Conservation (phyloP, 1,284 basidiomycete genomes). For the Ganoderma leucocontextum region DNA sequence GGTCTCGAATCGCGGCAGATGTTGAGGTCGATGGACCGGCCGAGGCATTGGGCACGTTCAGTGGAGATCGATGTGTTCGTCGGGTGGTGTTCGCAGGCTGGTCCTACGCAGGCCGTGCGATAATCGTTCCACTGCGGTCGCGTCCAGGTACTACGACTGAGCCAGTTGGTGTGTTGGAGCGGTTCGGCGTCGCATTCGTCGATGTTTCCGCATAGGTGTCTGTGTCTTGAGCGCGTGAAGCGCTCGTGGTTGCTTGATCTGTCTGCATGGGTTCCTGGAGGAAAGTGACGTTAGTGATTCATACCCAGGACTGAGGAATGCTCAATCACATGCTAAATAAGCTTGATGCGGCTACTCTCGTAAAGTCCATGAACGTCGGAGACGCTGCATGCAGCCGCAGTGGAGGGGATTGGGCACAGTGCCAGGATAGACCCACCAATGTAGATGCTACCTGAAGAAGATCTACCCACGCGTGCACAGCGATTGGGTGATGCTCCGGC, state of each 20-base stretch:
- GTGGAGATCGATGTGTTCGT: conserved; percentile 43
- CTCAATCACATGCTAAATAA: not conserved
- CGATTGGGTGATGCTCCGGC: no score
- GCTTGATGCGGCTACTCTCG: not conserved
- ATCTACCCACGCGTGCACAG: no score
- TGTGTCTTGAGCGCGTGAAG: conserved; percentile 52
- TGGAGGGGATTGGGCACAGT: not conserved
- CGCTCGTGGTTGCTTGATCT: conserved; percentile 33
- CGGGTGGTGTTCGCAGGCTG: conserved; percentile 41
- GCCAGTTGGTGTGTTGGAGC: conserved; percentile 66
- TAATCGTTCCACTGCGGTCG: conserved; percentile 79
- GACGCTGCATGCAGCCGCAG: not conserved
- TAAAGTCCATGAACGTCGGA: not conserved
- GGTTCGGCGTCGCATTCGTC: conserved; percentile 62
- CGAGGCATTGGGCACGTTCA: conserved; percentile 36
- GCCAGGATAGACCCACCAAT: no score
- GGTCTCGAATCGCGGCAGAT: conserved; percentile 63
- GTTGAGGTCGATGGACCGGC: conserved; percentile 57
- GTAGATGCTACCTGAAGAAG: no score
- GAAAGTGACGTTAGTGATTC: conserved; percentile 4
- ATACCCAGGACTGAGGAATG: not conserved
- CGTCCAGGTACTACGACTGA: conserved; percentile 61
- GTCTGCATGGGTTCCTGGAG: conserved; percentile 43
- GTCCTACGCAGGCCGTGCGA: conserved; percentile 73
- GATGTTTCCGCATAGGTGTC: conserved; percentile 71